Evolutionary conservation across 2,329 filamentous ascomycete species (phyloP).

Genomic region (Grosmannia serpens): DNA sequence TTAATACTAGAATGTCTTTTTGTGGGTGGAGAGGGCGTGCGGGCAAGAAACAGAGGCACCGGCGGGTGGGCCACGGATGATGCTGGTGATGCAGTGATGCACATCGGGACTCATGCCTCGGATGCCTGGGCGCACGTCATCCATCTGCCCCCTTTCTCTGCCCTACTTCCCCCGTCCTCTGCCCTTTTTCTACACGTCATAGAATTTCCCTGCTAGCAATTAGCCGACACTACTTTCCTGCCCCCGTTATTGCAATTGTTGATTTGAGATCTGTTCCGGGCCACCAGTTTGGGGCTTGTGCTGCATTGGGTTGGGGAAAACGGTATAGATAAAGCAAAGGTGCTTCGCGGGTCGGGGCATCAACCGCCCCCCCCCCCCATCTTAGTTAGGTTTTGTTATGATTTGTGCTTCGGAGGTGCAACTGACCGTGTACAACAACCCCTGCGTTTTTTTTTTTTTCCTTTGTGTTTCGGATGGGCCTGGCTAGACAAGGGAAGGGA

Average conservation of each 20-base stretch:
- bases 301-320: not conserved
- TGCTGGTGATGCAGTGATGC: not conserved
- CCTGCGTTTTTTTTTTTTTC: not conserved
- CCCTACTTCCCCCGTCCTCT: not conserved
- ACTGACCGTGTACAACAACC: not conserved
- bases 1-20: not conserved
- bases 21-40: not conserved
- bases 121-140: too few species aligned
- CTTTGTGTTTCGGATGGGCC: not conserved
- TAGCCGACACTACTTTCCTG: not conserved
- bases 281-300: not conserved
- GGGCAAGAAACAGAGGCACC: not conserved
- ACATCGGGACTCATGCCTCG: not conserved
- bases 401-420: too few species aligned
- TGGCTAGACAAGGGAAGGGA: not conserved
- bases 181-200: not conserved
- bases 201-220: not conserved
- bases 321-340: slow-evolving; percentile 1
- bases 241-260: not conserved
- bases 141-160: not conserved
- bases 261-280: not conserved
- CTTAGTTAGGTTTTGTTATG: not conserved
- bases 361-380: too few species aligned
- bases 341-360: not conserved
- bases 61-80: not conserved